A percentile compares a stretch with the other conserved stretches of the same genome.
phyloP scores from a whole-genome alignment of 306 rosid genomes.

The Urtica urens region DNA sequence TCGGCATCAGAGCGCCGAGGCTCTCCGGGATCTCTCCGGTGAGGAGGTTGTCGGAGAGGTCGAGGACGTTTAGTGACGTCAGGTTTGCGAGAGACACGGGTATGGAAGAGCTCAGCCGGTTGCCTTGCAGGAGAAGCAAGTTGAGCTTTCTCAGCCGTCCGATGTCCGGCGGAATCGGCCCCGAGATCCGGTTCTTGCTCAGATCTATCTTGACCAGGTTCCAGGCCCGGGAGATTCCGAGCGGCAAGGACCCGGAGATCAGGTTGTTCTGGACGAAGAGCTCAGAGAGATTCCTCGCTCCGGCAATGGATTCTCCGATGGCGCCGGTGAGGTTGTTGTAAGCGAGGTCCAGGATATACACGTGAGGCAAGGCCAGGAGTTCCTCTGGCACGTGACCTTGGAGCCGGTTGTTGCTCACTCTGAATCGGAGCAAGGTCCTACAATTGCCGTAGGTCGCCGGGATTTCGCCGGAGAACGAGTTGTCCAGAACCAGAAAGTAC shows the following conservation, averaged over 20 bases:
- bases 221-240: slow-evolving; percentile 49
- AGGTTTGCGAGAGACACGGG: slow-evolving; percentile 59
- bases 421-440: slow-evolving; percentile 55
- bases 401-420: slow-evolving; percentile 56
- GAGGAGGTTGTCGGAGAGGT: slow-evolving; percentile 67
- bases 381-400: slow-evolving; percentile 63
- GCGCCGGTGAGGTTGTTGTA: slow-evolving; percentile 53
- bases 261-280: slow-evolving; percentile 64
- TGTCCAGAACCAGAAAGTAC: slow-evolving; percentile 64
- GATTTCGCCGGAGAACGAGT: slow-evolving; percentile 59
- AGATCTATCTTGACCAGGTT: slow-evolving; percentile 77
- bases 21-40: slow-evolving; percentile 84
- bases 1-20: slow-evolving; percentile 55
- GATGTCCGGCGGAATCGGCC: slow-evolving; percentile 75
- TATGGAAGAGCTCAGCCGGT: slow-evolving; percentile 59
- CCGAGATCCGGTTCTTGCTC: slow-evolving; percentile 59
- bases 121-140: slow-evolving; percentile 65
- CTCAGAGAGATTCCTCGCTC: slow-evolving; percentile 66
- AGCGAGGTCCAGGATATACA: slow-evolving; percentile 67
- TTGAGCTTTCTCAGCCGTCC: slow-evolving; percentile 62
- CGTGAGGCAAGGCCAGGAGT: slow-evolving; percentile 56
- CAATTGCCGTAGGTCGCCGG: slow-evolving; percentile 57
- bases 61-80: slow-evolving; percentile 77
- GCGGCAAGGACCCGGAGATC: slow-evolving; percentile 65
- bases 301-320: slow-evolving; percentile 37